Conservation (phyloP, 345 rosid species). For the Euphorbia pulcherrima region DNA sequence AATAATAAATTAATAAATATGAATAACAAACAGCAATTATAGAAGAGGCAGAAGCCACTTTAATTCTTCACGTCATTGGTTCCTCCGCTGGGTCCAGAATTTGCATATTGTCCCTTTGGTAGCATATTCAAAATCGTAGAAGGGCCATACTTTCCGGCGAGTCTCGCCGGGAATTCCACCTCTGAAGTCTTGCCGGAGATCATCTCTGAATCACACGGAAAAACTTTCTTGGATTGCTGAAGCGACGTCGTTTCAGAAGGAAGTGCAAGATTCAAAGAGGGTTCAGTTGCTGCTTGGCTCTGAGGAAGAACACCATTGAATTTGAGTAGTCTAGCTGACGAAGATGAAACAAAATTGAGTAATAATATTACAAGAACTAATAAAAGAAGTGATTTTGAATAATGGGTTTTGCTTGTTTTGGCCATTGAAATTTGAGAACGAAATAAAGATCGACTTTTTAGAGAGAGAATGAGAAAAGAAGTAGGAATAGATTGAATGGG, state of each 20-base stretch:
- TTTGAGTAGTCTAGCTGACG: conserved; percentile 7
- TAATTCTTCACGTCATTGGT: conserved; percentile 42
- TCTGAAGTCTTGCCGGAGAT: neutral
- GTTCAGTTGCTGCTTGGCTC: neutral
- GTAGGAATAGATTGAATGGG: too few relatives aligned
- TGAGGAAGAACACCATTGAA: neutral
- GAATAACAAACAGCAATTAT: too few relatives aligned
- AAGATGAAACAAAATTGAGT: neutral
- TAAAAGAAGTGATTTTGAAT: neutral
- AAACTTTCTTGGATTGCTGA: neutral
- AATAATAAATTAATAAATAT: too few relatives aligned
- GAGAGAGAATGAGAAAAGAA: neutral
- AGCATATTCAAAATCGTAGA: conserved; percentile 46
- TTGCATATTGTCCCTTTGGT: conserved; percentile 48
- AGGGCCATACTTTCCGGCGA: conserved; percentile 32
- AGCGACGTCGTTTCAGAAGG: neutral
- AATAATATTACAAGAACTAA: neutral
- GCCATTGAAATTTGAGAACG: neutral
- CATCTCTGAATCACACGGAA: neutral
- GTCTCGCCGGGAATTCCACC: neutral
- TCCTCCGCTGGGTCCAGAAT: conserved; percentile 55
- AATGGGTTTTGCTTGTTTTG: neutral
- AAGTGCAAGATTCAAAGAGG: conserved; percentile 13
- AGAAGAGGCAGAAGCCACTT: too few relatives aligned
- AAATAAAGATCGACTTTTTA: neutral